Base-by-base conservation (phyloP, 2,329 filamentous ascomycete species). In the Monosporascus cannonballus region DNA sequence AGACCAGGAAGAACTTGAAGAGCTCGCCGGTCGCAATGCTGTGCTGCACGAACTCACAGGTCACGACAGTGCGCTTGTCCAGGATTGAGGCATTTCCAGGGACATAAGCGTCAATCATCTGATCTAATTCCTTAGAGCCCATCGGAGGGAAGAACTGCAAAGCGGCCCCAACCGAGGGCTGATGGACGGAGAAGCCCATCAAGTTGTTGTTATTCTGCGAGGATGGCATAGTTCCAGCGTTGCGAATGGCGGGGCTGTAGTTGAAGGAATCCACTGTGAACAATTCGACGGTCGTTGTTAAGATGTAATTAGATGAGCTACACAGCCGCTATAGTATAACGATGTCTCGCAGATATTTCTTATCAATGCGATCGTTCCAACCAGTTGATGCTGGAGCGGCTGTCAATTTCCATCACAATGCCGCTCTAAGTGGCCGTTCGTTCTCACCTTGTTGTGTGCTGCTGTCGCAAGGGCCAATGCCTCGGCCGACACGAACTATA, bases 141-240 rank as follows among this genome's bases (percentile, higher is more conserved):
- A 90, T 72, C 62, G 85, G 71, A 72, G 89, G 78, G 67, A 84
- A 70, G 78, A 90, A 84, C 70, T 90, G 73, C 52, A 86, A 73
- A 55, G 77, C 70, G 47, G 77, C 75, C 49, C 82, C 82, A 51
- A 82, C 71, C 48, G 73, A 67, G 44, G 80, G 74, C 72, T 86
- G 83, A 64, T 76, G 81, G 66, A 85, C 74, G 54, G 80, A 82
- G 67, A 84, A 84, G 52, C 79, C 79, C 69, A 76, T 67, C 38
- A 71, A 61, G 57, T 67, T 60, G 54, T 59, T 61, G 55, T 62
- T 63, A 60, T 69, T 68, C 55, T 64, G 62, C 50, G 69, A 69
- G 52, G 59, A 60, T 41, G 68, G 62, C 67, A 72, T 69, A 52
- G 47, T 53, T 56, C 49, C 52, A 47, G 52, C 49, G 51, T 24